These are phyloP conservation scores for Noccaea bulbosa DNA, from an alignment of 345 rosid species.

Conservation along the genomic window DNA sequence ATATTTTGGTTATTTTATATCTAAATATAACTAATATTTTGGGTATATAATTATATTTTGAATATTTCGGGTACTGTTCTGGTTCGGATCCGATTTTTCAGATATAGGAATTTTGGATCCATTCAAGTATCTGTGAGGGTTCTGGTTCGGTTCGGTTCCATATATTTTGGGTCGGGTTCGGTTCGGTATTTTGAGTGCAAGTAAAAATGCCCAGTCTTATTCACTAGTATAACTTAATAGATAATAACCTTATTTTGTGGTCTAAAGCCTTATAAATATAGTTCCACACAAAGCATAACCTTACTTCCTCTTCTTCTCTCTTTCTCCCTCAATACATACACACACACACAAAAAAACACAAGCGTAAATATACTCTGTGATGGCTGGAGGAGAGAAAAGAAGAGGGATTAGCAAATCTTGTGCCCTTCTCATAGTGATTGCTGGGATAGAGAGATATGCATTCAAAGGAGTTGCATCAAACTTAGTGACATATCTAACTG, in stretches of 20 bases:
- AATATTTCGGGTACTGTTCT: too few relatives aligned
- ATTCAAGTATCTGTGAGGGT: too few relatives aligned
- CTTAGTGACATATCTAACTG: constrained; percentile 87
- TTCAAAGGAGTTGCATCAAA: constrained; percentile 97
- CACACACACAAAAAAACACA: constrained; percentile 12
- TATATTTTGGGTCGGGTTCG: too few relatives aligned
- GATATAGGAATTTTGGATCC: too few relatives aligned
- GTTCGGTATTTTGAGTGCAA: too few relatives aligned
- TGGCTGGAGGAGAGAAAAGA: constrained; percentile 49
- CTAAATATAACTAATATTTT: too few relatives aligned
- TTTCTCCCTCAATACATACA: neutral
- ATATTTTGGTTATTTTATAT: too few relatives aligned
- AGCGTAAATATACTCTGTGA: constrained; percentile 18
- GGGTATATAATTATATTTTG: too few relatives aligned
- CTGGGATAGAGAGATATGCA: constrained; percentile 93
- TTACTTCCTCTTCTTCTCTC: constrained; percentile 25
- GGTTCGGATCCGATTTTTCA: too few relatives aligned
- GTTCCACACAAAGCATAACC: constrained; percentile 35
- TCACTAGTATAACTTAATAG: neutral
- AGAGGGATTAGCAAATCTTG: constrained; percentile 67
- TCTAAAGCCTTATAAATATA: constrained; percentile 37
- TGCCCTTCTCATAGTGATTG: constrained; percentile 78
- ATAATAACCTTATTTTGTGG: constrained; percentile 7
- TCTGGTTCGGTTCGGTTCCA: too few relatives aligned
- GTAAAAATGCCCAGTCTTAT: too few relatives aligned